Evolutionary conservation across 2,329 filamentous ascomycete species (phyloP).

Genomic region (Neoarthrinium moseri): DNA sequence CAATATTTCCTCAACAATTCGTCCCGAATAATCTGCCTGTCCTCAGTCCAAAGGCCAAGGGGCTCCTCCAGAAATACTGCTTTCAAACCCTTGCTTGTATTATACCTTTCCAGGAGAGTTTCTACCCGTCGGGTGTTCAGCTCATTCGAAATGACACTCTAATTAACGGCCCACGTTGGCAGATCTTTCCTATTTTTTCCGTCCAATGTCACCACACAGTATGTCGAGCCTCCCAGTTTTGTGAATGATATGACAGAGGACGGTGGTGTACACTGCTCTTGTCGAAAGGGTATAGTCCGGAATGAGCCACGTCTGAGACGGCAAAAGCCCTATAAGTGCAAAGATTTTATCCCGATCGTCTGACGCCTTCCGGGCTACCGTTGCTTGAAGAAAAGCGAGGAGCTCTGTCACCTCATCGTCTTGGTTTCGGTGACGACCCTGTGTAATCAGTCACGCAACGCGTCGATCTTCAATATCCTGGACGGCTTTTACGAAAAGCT

Average conservation of each 20-base stretch:
- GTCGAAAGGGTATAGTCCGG: neutral
- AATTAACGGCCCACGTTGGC: slow-evolving; percentile 1
- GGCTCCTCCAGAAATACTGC: too few relatives aligned
- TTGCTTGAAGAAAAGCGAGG: neutral
- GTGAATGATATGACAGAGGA: neutral
- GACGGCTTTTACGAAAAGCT: neutral
- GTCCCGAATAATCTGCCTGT: too few relatives aligned
- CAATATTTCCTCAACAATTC: too few relatives aligned
- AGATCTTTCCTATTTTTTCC: slow-evolving; percentile 1
- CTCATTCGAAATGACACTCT: neutral
- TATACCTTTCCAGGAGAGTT: too few relatives aligned
- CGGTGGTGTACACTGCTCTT: neutral
- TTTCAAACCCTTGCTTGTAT: too few relatives aligned
- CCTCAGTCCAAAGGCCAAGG: too few relatives aligned
- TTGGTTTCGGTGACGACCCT: neutral
- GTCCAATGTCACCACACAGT: neutral
- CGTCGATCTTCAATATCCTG: neutral
- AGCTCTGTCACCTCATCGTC: neutral
- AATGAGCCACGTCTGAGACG: neutral
- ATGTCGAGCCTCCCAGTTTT: neutral
- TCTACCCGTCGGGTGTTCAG: neutral
- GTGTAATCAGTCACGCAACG: neutral
- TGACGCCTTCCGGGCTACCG: neutral
- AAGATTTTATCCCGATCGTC: slow-evolving; percentile 2
- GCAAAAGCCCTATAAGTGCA: neutral